Evolutionary conservation across 2,329 filamentous ascomycete species (phyloP), one percentile per base, ranked within the genome.

Genomic region (Polytolypa hystricis): DNA sequence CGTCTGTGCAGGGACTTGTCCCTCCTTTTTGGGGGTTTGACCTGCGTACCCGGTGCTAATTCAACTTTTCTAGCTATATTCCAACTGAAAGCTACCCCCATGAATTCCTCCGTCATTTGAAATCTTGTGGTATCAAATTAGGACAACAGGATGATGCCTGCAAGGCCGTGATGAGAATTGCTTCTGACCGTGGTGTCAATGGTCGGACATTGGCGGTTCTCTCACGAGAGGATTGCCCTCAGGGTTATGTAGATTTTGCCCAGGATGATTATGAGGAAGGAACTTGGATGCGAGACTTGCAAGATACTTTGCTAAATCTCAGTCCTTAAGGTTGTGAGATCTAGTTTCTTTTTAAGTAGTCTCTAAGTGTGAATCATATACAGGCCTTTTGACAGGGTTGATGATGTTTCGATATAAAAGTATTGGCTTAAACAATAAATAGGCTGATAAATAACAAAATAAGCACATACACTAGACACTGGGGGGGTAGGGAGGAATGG

Each of bases 291-390:
- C 28, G 47, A 31, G 48, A 82, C 54, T 89, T 83, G 31, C 58
- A 59, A 50, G 69, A 82, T 5, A 62, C 61, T 12, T 69, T 45
- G 49, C 79, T 74, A 44, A 66, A 61, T 0, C 64, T 65, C 58
- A 81, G 85, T 26, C 49, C 47, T n/a, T n/a, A n/a, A n/a, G n/a
- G n/a, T n/a, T n/a, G n/a, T n/a, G n/a, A n/a, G n/a, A n/a, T n/a
- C n/a, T n/a, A n/a, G n/a, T n/a, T n/a, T n/a, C n/a, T n/a, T n/a
- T n/a, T n/a, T n/a, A n/a, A n/a, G n/a, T n/a, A n/a, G n/a, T n/a
- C n/a, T n/a, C n/a, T n/a, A n/a, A n/a, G n/a, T n/a, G n/a, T n/a
- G n/a, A n/a, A n/a, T n/a, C n/a, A n/a, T n/a, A n/a, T n/a, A n/a
- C n/a, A n/a, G n/a, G n/a, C n/a, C n/a, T n/a, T n/a, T n/a, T n/a